phyloP scores from a whole-genome alignment of 495 filamentous ascomycete species.

The Daldinia vernicosa region DNA sequence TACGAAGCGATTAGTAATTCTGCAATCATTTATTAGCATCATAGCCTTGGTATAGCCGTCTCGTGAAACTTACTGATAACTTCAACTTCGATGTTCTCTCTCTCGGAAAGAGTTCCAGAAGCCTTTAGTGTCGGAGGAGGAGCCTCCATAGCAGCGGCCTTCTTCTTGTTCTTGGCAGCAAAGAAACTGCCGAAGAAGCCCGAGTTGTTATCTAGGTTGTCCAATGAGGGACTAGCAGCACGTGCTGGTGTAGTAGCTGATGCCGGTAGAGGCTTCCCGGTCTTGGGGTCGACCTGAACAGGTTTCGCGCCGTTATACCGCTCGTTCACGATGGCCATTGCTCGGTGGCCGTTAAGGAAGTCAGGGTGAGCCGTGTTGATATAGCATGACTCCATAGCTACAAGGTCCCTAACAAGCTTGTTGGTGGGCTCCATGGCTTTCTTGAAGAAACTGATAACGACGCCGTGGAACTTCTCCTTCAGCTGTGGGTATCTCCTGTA shows the following conservation, averaged over 20 bases:
- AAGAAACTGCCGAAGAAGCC: constrained; percentile 99
- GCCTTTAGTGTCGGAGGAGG: constrained; percentile 94
- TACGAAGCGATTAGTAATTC: constrained; percentile 96
- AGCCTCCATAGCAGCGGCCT: constrained; percentile 98
- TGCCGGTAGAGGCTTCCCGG: constrained; percentile 89
- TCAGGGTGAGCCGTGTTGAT: constrained; percentile 99
- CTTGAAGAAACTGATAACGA: constrained; percentile 97
- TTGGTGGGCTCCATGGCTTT: constrained; percentile 97
- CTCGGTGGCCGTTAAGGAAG: constrained; percentile 95
- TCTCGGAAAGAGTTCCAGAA: constrained; percentile 88
- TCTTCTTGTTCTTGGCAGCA: constrained; percentile 99
- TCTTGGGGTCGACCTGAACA: constrained; percentile 98
- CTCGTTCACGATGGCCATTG: constrained; percentile 98
- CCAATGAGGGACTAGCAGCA: constrained; percentile 72
- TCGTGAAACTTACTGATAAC: constrained; percentile 85
- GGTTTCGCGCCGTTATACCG: constrained; percentile 81
- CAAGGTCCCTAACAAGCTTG: constrained; percentile 93
- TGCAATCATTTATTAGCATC: constrained; percentile 51
- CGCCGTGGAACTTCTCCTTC: constrained; percentile 95
- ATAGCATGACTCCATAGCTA: constrained; percentile 95
- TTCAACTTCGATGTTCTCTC: constrained; percentile 94
- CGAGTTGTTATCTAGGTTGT: constrained; percentile 63
- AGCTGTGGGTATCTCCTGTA: constrained; percentile 91
- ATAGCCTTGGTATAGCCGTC: constrained; percentile 3
- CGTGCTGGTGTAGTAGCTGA: constrained; percentile 67